phyloP scores from a whole-genome alignment of 2,329 filamentous ascomycete genomes.

The Penicillium sp. region DNA sequence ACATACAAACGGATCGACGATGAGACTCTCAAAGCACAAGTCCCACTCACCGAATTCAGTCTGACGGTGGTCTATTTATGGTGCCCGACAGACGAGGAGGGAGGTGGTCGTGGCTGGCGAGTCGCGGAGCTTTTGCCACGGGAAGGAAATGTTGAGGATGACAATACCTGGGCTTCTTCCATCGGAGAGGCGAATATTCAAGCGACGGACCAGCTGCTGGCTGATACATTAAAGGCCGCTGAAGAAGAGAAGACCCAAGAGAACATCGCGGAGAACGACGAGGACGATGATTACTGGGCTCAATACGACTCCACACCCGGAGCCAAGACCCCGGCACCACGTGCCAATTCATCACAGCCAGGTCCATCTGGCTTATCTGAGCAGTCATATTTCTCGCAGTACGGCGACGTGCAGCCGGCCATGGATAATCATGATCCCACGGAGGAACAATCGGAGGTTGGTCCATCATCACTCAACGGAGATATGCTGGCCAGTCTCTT shows the following conservation, averaged over 20 bases:
- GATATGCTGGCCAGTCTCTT: conserved; percentile 46
- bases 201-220: conserved; percentile 36
- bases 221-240: conserved; percentile 36
- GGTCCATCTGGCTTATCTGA: conserved; percentile 47
- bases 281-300: conserved; percentile 65
- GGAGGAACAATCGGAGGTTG: conserved; percentile 49
- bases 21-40: conserved; percentile 58
- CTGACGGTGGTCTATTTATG: conserved; percentile 59
- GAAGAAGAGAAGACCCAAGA: conserved; percentile 21
- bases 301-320: conserved; percentile 59
- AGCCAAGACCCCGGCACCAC: conserved; percentile 36
- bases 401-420: conserved; percentile 62
- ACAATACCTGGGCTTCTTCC: conserved; percentile 52
- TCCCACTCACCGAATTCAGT: conserved; percentile 55
- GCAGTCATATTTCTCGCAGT: conserved; percentile 60
- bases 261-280: conserved; percentile 46
- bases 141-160: conserved; percentile 50
- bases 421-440: conserved; percentile 62
- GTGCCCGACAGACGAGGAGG: conserved; percentile 58
- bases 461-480: conserved; percentile 55
- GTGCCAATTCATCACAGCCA: conserved; percentile 19
- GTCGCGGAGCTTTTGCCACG: conserved; percentile 58
- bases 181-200: conserved; percentile 56
- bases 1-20: conserved; percentile 59
- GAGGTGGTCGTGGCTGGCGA: conserved; percentile 55